Percentiles rank a stretch among this genome's conserved stretches.
Conservation (phyloP, 106 monocot species). For the Posidonia australis region DNA sequence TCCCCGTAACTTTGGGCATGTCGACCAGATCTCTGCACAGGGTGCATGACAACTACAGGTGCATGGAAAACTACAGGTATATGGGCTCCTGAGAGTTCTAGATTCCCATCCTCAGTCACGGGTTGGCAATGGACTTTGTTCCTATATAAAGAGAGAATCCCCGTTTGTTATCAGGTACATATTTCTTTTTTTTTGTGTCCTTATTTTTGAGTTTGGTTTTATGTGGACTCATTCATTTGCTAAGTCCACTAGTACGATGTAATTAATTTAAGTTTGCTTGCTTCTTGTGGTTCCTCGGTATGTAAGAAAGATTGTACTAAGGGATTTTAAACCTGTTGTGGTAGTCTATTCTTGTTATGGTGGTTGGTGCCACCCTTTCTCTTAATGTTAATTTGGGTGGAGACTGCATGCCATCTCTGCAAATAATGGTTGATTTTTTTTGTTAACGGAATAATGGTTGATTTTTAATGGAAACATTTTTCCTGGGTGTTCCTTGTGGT, state of each 20-base stretch:
- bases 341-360: too few species aligned
- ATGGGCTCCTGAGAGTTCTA: neutral
- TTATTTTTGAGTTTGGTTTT: neutral
- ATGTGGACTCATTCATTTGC: neutral
- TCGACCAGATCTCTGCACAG: neutral
- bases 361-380: too few species aligned
- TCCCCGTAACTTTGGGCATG: conserved; percentile 1
- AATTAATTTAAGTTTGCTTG: neutral
- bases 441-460: too few species aligned
- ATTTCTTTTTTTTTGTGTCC: neutral
- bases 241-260: neutral
- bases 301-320: neutral
- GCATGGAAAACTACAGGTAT: neutral
- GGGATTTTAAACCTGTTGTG: too few species aligned
- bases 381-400: too few species aligned
- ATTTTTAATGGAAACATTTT: too few species aligned
- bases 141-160: neutral
- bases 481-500: too few species aligned
- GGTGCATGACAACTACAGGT: neutral
- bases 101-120: neutral
- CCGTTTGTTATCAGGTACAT: neutral
- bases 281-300: neutral
- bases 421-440: too few species aligned
- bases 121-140: neutral
- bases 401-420: too few species aligned